A percentile compares a stretch with the other conserved stretches of the same genome.
phyloP scores from a whole-genome alignment of 179 eudicot genomes.

The Silene coronaria region DNA sequence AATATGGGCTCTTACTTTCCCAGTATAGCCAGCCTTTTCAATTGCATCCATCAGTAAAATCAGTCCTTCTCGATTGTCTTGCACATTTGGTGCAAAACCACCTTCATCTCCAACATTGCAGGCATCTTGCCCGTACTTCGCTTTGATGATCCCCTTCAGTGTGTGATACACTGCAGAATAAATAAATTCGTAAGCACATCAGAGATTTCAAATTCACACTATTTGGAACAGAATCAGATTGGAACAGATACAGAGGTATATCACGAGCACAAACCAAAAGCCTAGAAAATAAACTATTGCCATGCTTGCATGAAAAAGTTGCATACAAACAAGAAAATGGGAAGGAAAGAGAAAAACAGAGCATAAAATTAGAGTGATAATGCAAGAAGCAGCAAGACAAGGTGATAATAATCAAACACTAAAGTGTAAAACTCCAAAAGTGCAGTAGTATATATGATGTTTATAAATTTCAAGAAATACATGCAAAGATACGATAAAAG shows the following conservation, averaged over 20 bases:
- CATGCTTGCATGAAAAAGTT: neutral
- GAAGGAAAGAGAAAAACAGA: too few relatives aligned
- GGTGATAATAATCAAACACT: neutral
- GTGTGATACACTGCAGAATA: constrained; percentile 62
- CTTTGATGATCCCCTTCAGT: constrained; percentile 89
- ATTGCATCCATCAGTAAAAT: constrained; percentile 87
- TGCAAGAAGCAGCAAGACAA: neutral
- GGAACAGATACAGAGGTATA: neutral
- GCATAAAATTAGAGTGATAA: neutral
- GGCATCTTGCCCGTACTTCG: constrained; percentile 97
- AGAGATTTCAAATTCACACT: neutral
- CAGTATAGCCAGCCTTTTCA: constrained; percentile 95
- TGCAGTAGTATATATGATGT: neutral
- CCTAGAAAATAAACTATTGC: too few relatives aligned
- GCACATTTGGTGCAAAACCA: constrained; percentile 98
- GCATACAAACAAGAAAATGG: neutral
- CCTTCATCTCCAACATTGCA: constrained; percentile 99
- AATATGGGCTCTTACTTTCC: constrained; percentile 49
- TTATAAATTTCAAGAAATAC: neutral
- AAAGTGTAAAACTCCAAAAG: neutral
- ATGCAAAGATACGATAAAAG: neutral
- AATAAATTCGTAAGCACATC: neutral
- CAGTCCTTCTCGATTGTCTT: constrained; percentile 90
- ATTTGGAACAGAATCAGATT: neutral
- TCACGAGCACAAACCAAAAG: neutral